Percentiles rank a stretch among this genome's conserved stretches.
phyloP scores from a whole-genome alignment of 2,329 filamentous ascomycete species.

The Colletotrichum simmondsii region DNA sequence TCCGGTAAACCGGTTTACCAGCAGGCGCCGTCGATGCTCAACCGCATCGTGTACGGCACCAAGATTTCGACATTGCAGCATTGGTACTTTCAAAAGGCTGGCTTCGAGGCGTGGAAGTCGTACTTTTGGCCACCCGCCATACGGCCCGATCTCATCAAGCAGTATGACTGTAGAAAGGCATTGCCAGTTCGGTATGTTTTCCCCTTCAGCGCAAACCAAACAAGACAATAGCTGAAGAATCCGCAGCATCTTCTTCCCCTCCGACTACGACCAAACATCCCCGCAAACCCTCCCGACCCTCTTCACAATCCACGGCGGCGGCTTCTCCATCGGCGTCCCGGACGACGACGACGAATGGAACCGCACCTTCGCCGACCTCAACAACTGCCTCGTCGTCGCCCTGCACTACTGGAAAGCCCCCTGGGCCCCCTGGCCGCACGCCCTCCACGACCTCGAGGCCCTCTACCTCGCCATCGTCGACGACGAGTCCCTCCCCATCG shows the following conservation, averaged over 20 bases:
- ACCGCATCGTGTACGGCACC: constrained; percentile 29
- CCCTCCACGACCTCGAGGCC: constrained; percentile 57
- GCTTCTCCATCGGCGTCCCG: constrained; percentile 56
- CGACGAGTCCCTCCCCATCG: constrained; percentile 57
- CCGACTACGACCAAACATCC: constrained; percentile 43
- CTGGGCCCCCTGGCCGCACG: constrained; percentile 52
- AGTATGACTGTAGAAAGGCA: constrained; percentile 30
- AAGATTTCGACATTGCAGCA: constrained; percentile 28
- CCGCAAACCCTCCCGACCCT: constrained; percentile 51
- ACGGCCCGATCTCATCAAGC: constrained; percentile 35
- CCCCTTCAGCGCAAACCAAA: background rate
- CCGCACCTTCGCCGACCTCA: constrained; percentile 50
- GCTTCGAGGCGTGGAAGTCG: constrained; percentile 23
- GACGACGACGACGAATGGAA: constrained; percentile 60
- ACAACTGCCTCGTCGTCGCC: constrained; percentile 55
- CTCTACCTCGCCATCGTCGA: constrained; percentile 53
- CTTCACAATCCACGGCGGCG: constrained; percentile 64
- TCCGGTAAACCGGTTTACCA: background rate
- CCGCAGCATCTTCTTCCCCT: constrained; percentile 52
- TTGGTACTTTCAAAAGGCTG: constrained; percentile 26
- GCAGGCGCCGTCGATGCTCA: constrained; percentile 17
- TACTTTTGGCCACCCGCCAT: constrained; percentile 23
- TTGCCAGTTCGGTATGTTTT: constrained; percentile 32
- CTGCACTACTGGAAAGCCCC: constrained; percentile 63
- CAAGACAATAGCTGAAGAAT: background rate